Conservation (phyloP, 2,329 filamentous ascomycete genomes). For the Simplicillium sp. region DNA sequence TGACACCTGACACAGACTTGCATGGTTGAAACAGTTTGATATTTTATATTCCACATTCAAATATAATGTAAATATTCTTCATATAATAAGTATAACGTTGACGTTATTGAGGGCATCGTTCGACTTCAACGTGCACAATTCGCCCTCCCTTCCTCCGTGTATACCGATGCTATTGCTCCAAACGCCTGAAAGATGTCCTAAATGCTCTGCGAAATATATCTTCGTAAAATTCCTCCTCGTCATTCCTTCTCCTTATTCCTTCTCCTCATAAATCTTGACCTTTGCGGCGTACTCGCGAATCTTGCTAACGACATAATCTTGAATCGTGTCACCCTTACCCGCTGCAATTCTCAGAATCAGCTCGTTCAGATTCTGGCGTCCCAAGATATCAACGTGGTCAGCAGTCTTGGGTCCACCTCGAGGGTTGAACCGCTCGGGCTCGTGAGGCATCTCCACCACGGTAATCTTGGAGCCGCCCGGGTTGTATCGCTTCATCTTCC, state of each 20-base stretch:
- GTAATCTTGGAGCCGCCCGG: slow-evolving; percentile 73
- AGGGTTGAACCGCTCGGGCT: slow-evolving; percentile 85
- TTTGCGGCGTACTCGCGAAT: slow-evolving; percentile 76
- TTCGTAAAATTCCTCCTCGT: too few relatives aligned
- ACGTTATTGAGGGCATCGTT: too few relatives aligned
- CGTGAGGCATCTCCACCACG: slow-evolving; percentile 92
- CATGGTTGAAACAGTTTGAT: too few relatives aligned
- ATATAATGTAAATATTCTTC: too few relatives aligned
- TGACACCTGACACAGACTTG: too few relatives aligned
- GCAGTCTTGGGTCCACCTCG: slow-evolving; percentile 62
- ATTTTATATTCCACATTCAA: too few relatives aligned
- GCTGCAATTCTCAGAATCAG: slow-evolving; percentile 79
- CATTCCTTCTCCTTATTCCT: slow-evolving; percentile 4
- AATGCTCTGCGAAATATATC: too few relatives aligned
- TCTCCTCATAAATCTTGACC: slow-evolving; percentile 71
- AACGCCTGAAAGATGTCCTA: too few relatives aligned
- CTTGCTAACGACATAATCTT: slow-evolving; percentile 68
- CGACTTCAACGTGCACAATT: too few relatives aligned
- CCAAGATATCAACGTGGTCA: slow-evolving; percentile 94
- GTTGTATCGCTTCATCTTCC: slow-evolving; percentile 90
- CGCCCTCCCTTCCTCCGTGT: too few relatives aligned
- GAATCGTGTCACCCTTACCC: slow-evolving; percentile 71
- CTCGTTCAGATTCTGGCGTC: slow-evolving; percentile 81
- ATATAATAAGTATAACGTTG: too few relatives aligned
- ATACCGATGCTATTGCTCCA: too few relatives aligned